Evolutionary conservation across 441 rosid genomes (phyloP), one percentile per base, ranked within the genome.

Genomic region (Manihot esculenta): DNA sequence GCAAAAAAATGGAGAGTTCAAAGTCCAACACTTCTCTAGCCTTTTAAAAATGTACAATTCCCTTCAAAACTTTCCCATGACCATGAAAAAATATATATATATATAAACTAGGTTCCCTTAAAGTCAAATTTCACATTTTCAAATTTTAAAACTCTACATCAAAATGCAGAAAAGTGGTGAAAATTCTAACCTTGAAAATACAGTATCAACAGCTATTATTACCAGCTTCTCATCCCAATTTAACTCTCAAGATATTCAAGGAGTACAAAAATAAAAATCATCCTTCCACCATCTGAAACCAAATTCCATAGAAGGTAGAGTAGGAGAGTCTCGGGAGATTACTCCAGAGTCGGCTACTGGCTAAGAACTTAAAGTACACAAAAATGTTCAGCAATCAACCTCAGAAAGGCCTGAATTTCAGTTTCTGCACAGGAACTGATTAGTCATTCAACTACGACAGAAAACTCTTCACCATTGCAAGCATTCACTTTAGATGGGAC

Each of bases 401-500:
- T 26, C 64, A 38, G 7, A 2, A 59, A 63, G 79, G 77, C 38
- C 71, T 59, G 41, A 35, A 35, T 75, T 54, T 68, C 56, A 64
- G 42, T 11, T 54, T 67, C 57, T 38, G 51, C 45, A 35, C n/a
- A 7, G 5, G 21, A 49, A 68, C 62, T 48, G 71, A 69, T 49
- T 74, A 73, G 65, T 63, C 45, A 18, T 57, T 14, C 17, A 30
- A 70, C 24, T 47, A 66, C 35, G 45, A 55, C 76, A 59, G 35
- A 55, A 42, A 53, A 3, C 17, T 23, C 53, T 26, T 38, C 59
- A 26, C 59, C 3, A 0, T 47, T 57, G 51, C 60, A 66, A 73
- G 44, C 48, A 63, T 55, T 21, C 47, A 73, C 42, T 65, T 23
- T 84, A 88, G 90, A 90, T 90, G 74, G 96, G 96, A 77, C 96